Base-by-base conservation (phyloP, 805 yeast genomes). In the Dipodascus albidus region DNA sequence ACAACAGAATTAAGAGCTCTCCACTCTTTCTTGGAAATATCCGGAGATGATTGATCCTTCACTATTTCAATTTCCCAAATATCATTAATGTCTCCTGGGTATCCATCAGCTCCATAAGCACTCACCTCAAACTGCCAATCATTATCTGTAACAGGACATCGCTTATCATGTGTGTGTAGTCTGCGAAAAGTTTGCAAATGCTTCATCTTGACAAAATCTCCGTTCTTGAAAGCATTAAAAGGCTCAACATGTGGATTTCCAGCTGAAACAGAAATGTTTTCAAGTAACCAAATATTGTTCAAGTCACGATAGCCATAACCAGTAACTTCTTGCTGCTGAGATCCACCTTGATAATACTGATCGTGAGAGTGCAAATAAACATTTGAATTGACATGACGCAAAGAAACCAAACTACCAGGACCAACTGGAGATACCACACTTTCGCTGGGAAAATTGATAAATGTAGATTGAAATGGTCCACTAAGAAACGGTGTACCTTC, bases 331-430 rank as follows among this genome's bases (percentile, higher is more conserved):
- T 85, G 90, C 58, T 80, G 78, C 0, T 70, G 62, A 0, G 84
- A 72, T 0, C 85, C 87, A 0, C 74, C 62, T 47, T 74, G 73
- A 64, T 82, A 85, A 1, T 66, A 65, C 55, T 65, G 67, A 41
- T 74, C 67, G 62, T 84, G 85, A 0, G 93, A 83, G 60, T 85
- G 88, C 52, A 87, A 67, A 61, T 83, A 87, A 1, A 77, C 77
- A 21, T 84, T 86, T 24, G 81, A 74, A 15, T 74, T 70, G 8
- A 65, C 59, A 64, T 87, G 91, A 59, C 85, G 79, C 11, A 87
- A 55, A 14, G 85, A 78, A 8, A 87, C 73, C 0, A 80, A 71
- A 48, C 86, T 77, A 3, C 90, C 93, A 64, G 71, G 81, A 3
- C 77, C 72, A 0, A 86, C 76, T 47, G 76, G 77, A 8, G 76